Evolutionary conservation across 306 rosid species (phyloP).

Genomic region (Vigna reflexopilosa): DNA sequence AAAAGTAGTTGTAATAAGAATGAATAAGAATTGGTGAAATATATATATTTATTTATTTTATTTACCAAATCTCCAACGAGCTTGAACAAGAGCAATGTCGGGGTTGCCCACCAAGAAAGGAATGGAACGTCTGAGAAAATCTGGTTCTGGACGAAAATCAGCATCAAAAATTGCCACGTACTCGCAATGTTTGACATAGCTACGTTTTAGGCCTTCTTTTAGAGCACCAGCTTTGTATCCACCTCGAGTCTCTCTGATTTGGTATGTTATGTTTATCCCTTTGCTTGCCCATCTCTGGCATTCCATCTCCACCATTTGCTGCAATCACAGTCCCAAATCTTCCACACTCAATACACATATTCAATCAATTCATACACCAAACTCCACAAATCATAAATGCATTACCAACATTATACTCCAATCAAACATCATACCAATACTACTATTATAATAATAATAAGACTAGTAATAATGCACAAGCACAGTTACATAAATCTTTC

Average conservation of each 20-base stretch:
- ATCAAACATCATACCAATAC: too few relatives aligned
- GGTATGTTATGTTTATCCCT: slow-evolving; percentile 84
- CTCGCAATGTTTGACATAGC: slow-evolving; percentile 90
- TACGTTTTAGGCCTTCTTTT: slow-evolving; percentile 89
- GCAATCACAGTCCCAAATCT: neutral
- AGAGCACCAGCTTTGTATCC: slow-evolving; percentile 98
- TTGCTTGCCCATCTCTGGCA: slow-evolving; percentile 98
- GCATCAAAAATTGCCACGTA: slow-evolving; percentile 95
- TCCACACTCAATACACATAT: neutral
- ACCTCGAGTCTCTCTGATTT: slow-evolving; percentile 81
- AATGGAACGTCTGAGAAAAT: slow-evolving; percentile 82
- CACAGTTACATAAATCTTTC: too few relatives aligned
- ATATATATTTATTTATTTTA: too few relatives aligned
- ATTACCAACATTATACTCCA: neutral
- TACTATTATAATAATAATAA: too few relatives aligned
- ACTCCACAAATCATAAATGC: slow-evolving; percentile 38
- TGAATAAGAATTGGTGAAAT: neutral
- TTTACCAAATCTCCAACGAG: slow-evolving; percentile 98
- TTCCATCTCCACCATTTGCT: slow-evolving; percentile 97
- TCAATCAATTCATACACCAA: neutral
- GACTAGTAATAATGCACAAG: too few relatives aligned
- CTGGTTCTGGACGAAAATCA: slow-evolving; percentile 93
- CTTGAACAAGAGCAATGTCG: slow-evolving; percentile 89
- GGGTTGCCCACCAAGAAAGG: slow-evolving; percentile 88
- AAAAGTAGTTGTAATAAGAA: neutral